A percentile compares a stretch with the other conserved stretches of the same genome.
These are phyloP conservation scores for Paxillus involutus DNA, from an alignment of 768 basidiomycete species.

Conservation along the genomic window DNA sequence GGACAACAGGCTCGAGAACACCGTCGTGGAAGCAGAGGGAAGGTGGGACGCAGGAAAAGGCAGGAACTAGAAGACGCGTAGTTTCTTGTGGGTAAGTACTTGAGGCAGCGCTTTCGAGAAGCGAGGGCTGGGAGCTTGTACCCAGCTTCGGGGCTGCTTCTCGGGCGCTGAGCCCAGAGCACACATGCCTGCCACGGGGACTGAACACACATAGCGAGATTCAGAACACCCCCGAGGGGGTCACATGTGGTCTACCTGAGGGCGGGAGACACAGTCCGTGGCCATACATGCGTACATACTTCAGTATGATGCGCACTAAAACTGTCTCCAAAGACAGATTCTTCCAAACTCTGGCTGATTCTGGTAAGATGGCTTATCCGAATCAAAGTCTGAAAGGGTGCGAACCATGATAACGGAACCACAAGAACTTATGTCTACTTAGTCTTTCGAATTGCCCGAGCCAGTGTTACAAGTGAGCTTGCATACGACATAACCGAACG, in stretches of 20 bases:
- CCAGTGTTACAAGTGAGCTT: too few species aligned
- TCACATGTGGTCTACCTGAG: not conserved
- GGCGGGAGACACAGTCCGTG: not conserved
- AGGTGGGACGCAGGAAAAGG: not conserved
- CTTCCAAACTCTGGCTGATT: not conserved
- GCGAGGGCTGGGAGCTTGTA: not conserved
- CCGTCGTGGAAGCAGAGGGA: not conserved
- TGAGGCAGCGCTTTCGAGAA: not conserved
- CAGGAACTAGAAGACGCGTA: not conserved
- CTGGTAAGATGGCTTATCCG: not conserved
- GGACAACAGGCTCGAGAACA: slow-evolving; percentile 1
- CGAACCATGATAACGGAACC: too few species aligned
- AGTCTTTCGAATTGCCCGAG: too few species aligned
- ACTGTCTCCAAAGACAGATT: not conserved
- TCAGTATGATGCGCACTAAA: too few species aligned
- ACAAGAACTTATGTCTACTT: too few species aligned
- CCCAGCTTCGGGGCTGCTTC: not conserved
- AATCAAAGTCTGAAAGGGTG: not conserved
- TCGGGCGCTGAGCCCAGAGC: not conserved
- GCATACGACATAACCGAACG: too few species aligned
- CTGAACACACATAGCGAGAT: not conserved
- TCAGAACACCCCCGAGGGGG: not conserved
- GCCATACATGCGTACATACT: not conserved
- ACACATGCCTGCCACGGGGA: not conserved
- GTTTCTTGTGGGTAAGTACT: not conserved